These are phyloP conservation scores for Croton setiger DNA, from an alignment of 441 rosid species.

Conservation along the genomic window DNA sequence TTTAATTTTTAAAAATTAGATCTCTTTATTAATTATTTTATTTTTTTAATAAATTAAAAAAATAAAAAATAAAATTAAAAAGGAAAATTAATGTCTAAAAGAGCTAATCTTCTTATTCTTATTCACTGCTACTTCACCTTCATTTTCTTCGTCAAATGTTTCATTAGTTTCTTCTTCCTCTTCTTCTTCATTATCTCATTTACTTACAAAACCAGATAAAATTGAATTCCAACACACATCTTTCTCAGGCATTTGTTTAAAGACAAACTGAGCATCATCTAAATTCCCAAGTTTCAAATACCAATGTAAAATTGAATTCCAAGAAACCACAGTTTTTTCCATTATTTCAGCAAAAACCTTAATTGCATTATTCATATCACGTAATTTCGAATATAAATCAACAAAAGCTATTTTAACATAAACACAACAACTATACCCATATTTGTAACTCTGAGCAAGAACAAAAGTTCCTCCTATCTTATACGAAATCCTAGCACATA, in stretches of 20 bases:
- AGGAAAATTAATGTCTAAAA: too few species aligned
- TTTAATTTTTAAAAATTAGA: too few species aligned
- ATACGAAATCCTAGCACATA: constrained; percentile 44
- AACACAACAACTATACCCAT: constrained; percentile 49
- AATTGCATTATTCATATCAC: constrained; percentile 40
- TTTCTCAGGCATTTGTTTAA: constrained; percentile 18
- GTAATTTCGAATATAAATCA: constrained; percentile 52
- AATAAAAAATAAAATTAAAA: too few species aligned
- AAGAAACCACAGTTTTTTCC: constrained; percentile 43
- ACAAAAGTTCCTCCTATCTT: constrained; percentile 33
- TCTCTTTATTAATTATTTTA: too few species aligned
- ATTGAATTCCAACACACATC: constrained; percentile 25
- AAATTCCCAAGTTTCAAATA: constrained; percentile 26
- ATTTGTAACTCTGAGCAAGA: constrained; percentile 49
- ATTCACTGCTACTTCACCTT: too few species aligned
- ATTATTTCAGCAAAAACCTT: constrained; percentile 43
- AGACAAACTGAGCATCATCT: constrained; percentile 15
- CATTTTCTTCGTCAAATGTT: too few species aligned
- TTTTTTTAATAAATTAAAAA: too few species aligned
- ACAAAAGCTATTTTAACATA: constrained; percentile 62
- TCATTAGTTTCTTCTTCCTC: too few species aligned
- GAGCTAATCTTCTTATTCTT: too few species aligned
- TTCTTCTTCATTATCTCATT: too few species aligned
- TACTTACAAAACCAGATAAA: constrained; percentile 27
- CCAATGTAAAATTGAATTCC: constrained; percentile 65